Evolutionary conservation across 768 basidiomycete species (phyloP).

Genomic region (Tricholoma furcatifolium): DNA sequence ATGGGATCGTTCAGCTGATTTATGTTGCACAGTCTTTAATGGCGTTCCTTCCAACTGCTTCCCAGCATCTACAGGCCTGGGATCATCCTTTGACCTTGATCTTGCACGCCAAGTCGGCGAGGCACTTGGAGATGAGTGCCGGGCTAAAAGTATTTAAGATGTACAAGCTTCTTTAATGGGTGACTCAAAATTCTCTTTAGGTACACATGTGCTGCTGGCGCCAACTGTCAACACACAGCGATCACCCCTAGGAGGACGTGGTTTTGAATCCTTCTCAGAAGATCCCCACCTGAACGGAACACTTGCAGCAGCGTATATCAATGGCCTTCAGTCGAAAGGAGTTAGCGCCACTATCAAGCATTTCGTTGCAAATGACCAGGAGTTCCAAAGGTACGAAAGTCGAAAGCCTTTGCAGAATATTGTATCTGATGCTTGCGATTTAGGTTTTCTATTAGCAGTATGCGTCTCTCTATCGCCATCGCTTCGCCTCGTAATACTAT

Average conservation of each 20-base stretch:
- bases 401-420: neutral
- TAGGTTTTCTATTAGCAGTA: slow-evolving; percentile 48
- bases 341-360: slow-evolving; percentile 67
- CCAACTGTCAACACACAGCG: slow-evolving; percentile 68
- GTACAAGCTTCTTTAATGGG: neutral
- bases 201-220: slow-evolving; percentile 50
- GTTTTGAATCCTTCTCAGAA: slow-evolving; percentile 66
- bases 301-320: slow-evolving; percentile 59
- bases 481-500: neutral
- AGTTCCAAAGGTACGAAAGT: slow-evolving; percentile 43
- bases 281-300: slow-evolving; percentile 57
- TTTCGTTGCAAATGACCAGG: slow-evolving; percentile 63
- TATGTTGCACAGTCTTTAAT: slow-evolving; percentile 43
- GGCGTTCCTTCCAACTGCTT: slow-evolving; percentile 57
- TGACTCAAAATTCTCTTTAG: slow-evolving; percentile 18
- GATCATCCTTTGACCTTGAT: slow-evolving; percentile 53
- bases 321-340: slow-evolving; percentile 57
- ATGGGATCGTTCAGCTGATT: slow-evolving; percentile 37
- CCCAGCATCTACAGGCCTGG: slow-evolving; percentile 55
- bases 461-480: slow-evolving; percentile 6
- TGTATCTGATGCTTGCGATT: neutral
- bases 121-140: slow-evolving; percentile 52
- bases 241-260: slow-evolving; percentile 53
- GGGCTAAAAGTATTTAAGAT: slow-evolving; percentile 39
- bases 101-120: slow-evolving; percentile 46